Evolutionary conservation across 805 yeast genomes (phyloP).

Genomic region (Metschnikowia continentalis): DNA sequence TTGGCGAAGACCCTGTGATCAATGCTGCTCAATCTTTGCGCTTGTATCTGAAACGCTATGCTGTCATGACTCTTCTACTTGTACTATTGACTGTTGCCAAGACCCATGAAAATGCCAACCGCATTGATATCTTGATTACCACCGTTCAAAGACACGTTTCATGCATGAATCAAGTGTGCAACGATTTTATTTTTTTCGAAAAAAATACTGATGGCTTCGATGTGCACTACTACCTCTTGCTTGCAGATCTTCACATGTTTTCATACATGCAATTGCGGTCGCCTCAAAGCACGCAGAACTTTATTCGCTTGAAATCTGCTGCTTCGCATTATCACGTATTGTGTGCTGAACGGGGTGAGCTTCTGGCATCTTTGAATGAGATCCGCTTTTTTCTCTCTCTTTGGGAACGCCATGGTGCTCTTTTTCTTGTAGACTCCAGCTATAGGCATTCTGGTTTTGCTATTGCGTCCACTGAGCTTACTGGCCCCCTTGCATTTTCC

Average conservation of each 20-base stretch:
- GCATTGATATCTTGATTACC: conserved; percentile 1
- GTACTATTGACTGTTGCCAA: conserved; percentile 4
- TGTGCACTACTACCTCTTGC: conserved; percentile 10
- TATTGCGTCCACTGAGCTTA: background rate
- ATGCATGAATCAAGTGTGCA: conserved; percentile 6
- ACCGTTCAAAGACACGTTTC: conserved; percentile 7
- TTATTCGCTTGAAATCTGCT: conserved; percentile 11
- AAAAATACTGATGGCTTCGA: background rate
- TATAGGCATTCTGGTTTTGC: background rate
- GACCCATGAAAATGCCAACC: background rate
- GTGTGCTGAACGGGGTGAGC: background rate
- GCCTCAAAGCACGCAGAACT: conserved; percentile 2
- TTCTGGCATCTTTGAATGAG: conserved; percentile 2
- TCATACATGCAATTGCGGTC: conserved; percentile 6
- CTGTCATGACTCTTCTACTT: conserved; percentile 7
- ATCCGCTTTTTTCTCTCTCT: conserved; percentile 6
- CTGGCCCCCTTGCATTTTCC: background rate
- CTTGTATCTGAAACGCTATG: conserved; percentile 4
- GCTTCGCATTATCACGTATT: conserved; percentile 8
- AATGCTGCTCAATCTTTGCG: background rate
- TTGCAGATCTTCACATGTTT: conserved; percentile 14
- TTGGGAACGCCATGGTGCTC: conserved; percentile 8
- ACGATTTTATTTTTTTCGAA: conserved; percentile 1
- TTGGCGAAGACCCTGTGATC: conserved; percentile 1
- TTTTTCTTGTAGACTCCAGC: conserved; percentile 5